These are phyloP conservation scores for Gymnopilus dilepis DNA, from an alignment of 768 basidiomycete species.

Conservation along the genomic window DNA sequence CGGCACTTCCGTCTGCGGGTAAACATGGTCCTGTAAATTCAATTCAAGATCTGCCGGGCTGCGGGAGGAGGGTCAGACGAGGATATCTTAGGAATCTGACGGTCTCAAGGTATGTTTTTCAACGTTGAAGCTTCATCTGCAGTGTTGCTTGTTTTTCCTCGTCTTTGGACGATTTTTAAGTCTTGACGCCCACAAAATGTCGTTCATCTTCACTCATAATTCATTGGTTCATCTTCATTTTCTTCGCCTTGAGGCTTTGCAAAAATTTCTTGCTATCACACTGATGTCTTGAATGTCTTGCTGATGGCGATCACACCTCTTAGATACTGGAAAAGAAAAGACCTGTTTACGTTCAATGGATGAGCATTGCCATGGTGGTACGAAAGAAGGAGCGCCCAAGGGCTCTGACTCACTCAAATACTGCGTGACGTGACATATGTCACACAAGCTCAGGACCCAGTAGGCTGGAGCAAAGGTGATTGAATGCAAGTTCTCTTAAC, in stretches of 20 bases:
- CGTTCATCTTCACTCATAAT: background rate
- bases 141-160: background rate
- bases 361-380: constrained; percentile 5
- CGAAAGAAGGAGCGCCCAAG: background rate
- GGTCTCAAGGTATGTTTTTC: background rate
- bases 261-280: background rate
- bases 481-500: background rate
- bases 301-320: constrained; percentile 4
- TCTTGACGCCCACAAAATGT: background rate
- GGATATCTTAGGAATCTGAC: background rate
- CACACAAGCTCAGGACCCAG: background rate
- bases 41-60: background rate
- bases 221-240: background rate
- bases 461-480: background rate
- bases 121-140: background rate
- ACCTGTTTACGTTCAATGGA: background rate
- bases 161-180: background rate
- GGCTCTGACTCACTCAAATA: constrained; percentile 3
- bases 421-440: background rate
- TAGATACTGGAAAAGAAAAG: background rate
- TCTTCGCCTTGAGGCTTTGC: background rate
- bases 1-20: background rate
- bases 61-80: background rate
- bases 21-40: background rate
- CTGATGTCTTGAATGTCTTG: background rate